phyloP scores from a whole-genome alignment of 306 rosid species.

The Fagus crenata region DNA sequence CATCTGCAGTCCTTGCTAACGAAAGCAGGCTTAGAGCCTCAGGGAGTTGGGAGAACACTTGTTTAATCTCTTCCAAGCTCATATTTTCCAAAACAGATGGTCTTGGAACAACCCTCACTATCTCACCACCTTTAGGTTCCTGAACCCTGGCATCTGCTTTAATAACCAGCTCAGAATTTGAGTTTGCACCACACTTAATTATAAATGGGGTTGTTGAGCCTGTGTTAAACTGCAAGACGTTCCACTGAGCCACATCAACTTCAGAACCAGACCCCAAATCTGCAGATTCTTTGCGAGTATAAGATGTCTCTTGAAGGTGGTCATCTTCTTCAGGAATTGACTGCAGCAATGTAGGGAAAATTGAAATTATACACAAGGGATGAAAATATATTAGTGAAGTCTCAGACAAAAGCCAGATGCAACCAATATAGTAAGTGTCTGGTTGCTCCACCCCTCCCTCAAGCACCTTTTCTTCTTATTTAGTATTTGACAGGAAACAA shows the following conservation, averaged over 20 bases:
- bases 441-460: background rate
- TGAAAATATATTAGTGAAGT: background rate
- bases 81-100: constrained; percentile 74
- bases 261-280: constrained; percentile 64
- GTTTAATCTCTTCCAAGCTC: constrained; percentile 87
- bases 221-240: constrained; percentile 89
- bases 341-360: constrained; percentile 43
- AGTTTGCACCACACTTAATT: constrained; percentile 92
- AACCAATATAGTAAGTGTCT: background rate
- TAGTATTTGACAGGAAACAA: background rate
- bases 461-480: background rate
- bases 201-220: constrained; percentile 83
- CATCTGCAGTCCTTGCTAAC: constrained; percentile 90
- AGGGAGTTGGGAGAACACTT: constrained; percentile 74
- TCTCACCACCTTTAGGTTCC: constrained; percentile 93
- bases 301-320: constrained; percentile 49
- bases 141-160: constrained; percentile 90
- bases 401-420: background rate
- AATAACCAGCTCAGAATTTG: constrained; percentile 81
- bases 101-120: constrained; percentile 84
- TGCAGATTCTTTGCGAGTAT: constrained; percentile 50
- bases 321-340: constrained; percentile 85
- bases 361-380: constrained; percentile 21
- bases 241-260: constrained; percentile 88
- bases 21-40: constrained; percentile 97